Base-by-base conservation (phyloP, 352 stramenopile species). In the Phytophthora europaea region DNA sequence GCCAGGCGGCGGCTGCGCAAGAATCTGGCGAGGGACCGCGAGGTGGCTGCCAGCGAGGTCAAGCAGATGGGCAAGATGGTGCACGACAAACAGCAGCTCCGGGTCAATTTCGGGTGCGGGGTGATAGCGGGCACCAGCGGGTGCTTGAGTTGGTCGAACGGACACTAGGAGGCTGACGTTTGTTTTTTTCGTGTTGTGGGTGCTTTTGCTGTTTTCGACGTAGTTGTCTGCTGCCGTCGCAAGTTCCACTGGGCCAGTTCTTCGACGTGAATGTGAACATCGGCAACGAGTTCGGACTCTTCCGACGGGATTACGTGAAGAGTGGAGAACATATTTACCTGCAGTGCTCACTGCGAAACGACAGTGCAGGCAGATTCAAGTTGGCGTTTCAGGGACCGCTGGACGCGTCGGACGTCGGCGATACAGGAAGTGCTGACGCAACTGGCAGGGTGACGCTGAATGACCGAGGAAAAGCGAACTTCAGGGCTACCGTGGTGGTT, bases 271-370 rank as follows among this genome's bases (percentile, higher is more conserved):
- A 71, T 43, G 80, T 93, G n/a, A 92, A 91, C 47, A 88, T 94
- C 48, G 88, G 85, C 48, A 95, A 95, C 67, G 88, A 95, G 61
- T 95, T 95, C 53, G 88, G 88, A 1, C 84, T 95, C 12, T 94
- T 94, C 47, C 85, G 84, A 23, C 82, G 88, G 6, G 81, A 86
- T 36, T 85, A 84, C 40, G 43, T 93, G 1, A 67, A 67, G 28
- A 61, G 72, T 5, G 76, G 73, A 31, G 81, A 91, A 43, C 61
- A 55, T 12, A 81, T 93, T 51, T 75, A 82, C 56, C 64, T 93
- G 6, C 79, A 90, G 23, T 88, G 77, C 65, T 73, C 65, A 18
- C 73, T 92, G 31, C 83, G 82, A 1, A 82, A 81, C 61, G 81
- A 84, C 38, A 26, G 23, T 1, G 67, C 76, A 8, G 45, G 52